Base-by-base conservation (phyloP, 2,329 filamentous ascomycete genomes). In the Colletotrichum echinochloae region DNA sequence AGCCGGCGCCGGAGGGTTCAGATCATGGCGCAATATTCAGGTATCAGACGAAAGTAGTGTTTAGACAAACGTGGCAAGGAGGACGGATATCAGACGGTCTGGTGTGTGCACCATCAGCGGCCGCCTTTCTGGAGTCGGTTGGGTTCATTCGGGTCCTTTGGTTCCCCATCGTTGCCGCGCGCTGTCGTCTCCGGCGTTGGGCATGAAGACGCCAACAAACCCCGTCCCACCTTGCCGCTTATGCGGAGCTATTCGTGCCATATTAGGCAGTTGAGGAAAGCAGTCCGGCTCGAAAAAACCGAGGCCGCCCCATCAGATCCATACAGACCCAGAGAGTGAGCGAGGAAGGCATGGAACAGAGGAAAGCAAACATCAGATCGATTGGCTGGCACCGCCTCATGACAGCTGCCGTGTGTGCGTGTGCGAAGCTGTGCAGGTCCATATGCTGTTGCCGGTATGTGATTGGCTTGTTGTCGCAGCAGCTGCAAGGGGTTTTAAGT, bases 401-500 rank as follows among this genome's bases (percentile, higher is more conserved):
- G 57, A 49, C 35, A 60, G 52, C 59, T 41, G 59, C 23, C n/a
- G 39, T 33, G 49, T 48, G 26, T 37, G 26, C n/a, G 41, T n/a
- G 37, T 33, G 5, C n/a, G 16, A 28, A 14, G 52, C 46, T 39
- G 26, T 4, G 57, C 23, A 20, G 28, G 37, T n/a, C n/a, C 54
- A 70, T 37, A 57, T 59, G 66, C 57, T 28, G 30, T 55, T 23
- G 1, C 37, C 20, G 39, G 23, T 18, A 16, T 26, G 16, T 46
- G 28, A 62, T 71, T 66, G 66, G 70, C 44, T 48, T 33, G 23
- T 57, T 26, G 41, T 60, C 51, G 44, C 55, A 57, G 41, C 55
- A 46, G 33, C 60, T 69, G 46, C 70, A 66, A 60, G 70, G 44
- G 67, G 66, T 48, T 66, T 67, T 70, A 71, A 72, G 70, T 71